Evolutionary conservation across 1,284 basidiomycete genomes (phyloP).

Genomic region (Malassezia nana): DNA sequence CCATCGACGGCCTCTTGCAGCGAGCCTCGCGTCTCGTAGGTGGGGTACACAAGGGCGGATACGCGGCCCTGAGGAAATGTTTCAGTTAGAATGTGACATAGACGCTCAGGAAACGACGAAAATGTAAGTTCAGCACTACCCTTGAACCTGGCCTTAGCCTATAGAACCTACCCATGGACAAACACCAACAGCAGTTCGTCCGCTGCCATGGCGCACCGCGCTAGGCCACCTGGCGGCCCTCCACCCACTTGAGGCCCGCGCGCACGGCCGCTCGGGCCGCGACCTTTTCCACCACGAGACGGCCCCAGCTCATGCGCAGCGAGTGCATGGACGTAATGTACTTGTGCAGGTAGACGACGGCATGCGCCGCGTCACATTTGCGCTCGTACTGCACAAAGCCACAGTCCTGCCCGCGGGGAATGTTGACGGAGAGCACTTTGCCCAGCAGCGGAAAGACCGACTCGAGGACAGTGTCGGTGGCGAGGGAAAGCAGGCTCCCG

Average conservation of each 20-base stretch:
- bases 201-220: neutral
- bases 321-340: slow-evolving; percentile 84
- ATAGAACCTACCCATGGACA: slow-evolving; percentile 12
- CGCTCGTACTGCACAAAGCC: slow-evolving; percentile 89
- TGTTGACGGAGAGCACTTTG: slow-evolving; percentile 59
- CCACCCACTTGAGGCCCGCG: slow-evolving; percentile 18
- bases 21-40: slow-evolving; percentile 63
- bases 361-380: slow-evolving; percentile 79
- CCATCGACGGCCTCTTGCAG: slow-evolving; percentile 27
- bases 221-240: neutral
- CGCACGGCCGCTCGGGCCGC: slow-evolving; percentile 37
- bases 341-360: slow-evolving; percentile 39
- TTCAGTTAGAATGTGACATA: slow-evolving; percentile 62
- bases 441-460: slow-evolving; percentile 44
- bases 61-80: slow-evolving; percentile 54
- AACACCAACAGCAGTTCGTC: slow-evolving; percentile 9
- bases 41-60: slow-evolving; percentile 72
- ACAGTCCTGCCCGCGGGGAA: slow-evolving; percentile 86
- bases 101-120: slow-evolving; percentile 61
- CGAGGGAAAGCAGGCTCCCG: slow-evolving; percentile 40
- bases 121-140: slow-evolving; percentile 67
- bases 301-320: slow-evolving; percentile 82
- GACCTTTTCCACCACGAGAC: slow-evolving; percentile 50
- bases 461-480: slow-evolving; percentile 41
- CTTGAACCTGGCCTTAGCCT: slow-evolving; percentile 53